Evolutionary conservation across 345 rosid genomes (phyloP).

Genomic region (Rubroshorea leprosula): DNA sequence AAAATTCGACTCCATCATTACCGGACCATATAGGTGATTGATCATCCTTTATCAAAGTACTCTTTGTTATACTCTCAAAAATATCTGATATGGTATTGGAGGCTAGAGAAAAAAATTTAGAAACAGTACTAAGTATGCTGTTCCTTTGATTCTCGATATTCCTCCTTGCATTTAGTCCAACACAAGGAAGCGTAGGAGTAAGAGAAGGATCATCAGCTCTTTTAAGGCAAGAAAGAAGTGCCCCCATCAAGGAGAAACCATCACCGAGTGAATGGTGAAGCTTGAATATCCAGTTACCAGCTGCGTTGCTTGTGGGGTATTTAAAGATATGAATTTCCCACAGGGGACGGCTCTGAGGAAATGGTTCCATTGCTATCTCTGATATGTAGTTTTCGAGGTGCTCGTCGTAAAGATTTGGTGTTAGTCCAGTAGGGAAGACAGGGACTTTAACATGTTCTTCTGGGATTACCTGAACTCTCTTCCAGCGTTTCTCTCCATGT

Average conservation of each 20-base stretch:
- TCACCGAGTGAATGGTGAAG: conserved; percentile 38
- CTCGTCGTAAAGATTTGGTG: conserved; percentile 22
- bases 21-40: conserved; percentile 21
- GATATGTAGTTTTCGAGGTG: conserved; percentile 18
- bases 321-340: conserved; percentile 37
- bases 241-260: conserved; percentile 37
- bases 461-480: not conserved
- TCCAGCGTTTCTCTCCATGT: not conserved
- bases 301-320: conserved; percentile 24
- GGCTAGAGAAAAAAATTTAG: not conserved
- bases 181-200: conserved; percentile 28
- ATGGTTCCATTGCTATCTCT: conserved; percentile 21
- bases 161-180: not conserved
- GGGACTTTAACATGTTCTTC: not conserved
- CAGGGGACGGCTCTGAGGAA: conserved; percentile 19
- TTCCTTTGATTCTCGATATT: not conserved
- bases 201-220: conserved; percentile 34
- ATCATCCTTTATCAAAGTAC: conserved; percentile 23
- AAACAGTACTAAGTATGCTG: not conserved
- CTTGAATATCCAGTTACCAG: conserved; percentile 24
- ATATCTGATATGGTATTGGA: conserved; percentile 21
- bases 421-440: conserved; percentile 10
- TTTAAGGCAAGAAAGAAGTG: conserved; percentile 31
- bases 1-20: not conserved
- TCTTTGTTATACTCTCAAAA: conserved; percentile 18